These are phyloP conservation scores for Hortaea werneckii DNA, from an alignment of 2,329 filamentous ascomycete genomes.

Conservation along the genomic window DNA sequence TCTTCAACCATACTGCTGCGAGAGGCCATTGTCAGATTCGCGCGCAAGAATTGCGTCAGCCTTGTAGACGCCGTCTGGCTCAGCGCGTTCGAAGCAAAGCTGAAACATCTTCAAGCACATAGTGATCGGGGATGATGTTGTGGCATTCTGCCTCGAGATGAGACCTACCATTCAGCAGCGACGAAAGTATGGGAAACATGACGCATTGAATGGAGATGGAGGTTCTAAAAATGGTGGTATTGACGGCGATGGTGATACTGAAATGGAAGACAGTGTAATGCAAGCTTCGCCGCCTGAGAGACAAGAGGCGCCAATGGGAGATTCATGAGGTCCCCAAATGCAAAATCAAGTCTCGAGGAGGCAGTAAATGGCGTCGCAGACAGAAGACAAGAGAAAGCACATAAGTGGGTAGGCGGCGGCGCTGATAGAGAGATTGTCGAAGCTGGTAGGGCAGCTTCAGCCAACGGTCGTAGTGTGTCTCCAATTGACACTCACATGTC, in stretches of 20 bases:
- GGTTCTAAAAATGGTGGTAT: neutral
- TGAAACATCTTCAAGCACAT: conserved; percentile 22
- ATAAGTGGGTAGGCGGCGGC: conserved; percentile 3
- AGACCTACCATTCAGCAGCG: neutral
- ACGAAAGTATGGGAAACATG: neutral
- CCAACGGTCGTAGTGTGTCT: no score
- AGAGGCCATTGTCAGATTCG: conserved; percentile 32
- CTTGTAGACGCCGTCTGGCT: conserved; percentile 17
- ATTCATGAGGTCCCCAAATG: no score
- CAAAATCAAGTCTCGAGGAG: no score
- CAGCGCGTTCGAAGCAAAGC: conserved; percentile 23
- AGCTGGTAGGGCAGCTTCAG: neutral
- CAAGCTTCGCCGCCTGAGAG: no score
- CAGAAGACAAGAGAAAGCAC: conserved; percentile 1
- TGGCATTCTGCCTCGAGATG: conserved; percentile 9
- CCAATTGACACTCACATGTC: no score
- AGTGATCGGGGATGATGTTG: conserved; percentile 19
- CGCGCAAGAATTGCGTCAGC: conserved; percentile 14
- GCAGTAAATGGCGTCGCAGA: no score
- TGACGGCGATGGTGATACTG: no score
- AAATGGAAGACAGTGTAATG: no score
- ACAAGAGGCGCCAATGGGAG: no score
- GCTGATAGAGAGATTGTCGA: conserved; percentile 4
- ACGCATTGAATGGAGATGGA: neutral
- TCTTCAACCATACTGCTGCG: conserved; percentile 24